phyloP scores from a whole-genome alignment of 2,329 filamentous ascomycete genomes.

The Alternaria angustiovoidea region DNA sequence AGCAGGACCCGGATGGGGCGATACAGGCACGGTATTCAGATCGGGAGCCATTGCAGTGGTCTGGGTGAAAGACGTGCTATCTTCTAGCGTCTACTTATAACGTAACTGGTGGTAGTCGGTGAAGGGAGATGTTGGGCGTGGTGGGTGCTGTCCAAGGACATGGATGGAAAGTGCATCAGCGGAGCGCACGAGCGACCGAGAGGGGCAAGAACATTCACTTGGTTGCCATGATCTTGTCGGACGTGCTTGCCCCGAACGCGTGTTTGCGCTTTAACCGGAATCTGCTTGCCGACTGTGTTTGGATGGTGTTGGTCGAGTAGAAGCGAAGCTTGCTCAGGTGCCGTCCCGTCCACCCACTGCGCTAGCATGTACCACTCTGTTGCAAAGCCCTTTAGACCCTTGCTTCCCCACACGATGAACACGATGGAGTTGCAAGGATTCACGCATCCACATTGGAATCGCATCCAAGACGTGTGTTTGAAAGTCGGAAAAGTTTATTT shows the following conservation, averaged over 20 bases:
- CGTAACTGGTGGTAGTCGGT: slow-evolving; percentile 9
- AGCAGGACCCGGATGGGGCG: slow-evolving; percentile 38
- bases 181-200: slow-evolving; percentile 24
- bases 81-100: neutral
- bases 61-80: neutral
- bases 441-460: neutral
- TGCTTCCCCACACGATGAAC: slow-evolving; percentile 19
- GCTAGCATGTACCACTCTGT: slow-evolving; percentile 14
- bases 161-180: slow-evolving; percentile 17
- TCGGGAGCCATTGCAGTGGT: slow-evolving; percentile 57
- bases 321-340: slow-evolving; percentile 11
- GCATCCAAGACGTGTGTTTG: neutral
- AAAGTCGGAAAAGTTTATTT: slow-evolving; percentile 27
- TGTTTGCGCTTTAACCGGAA: slow-evolving; percentile 11
- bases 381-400: neutral
- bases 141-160: slow-evolving; percentile 6
- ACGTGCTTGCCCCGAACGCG: slow-evolving; percentile 6
- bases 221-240: slow-evolving; percentile 12
- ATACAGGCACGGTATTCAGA: slow-evolving; percentile 54
- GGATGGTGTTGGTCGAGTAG: slow-evolving; percentile 25
- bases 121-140: slow-evolving; percentile 11
- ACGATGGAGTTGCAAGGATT: slow-evolving; percentile 8
- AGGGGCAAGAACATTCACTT: slow-evolving; percentile 30
- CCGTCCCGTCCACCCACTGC: slow-evolving; percentile 29
- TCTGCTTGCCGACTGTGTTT: slow-evolving; percentile 19